phyloP scores from a whole-genome alignment of 768 basidiomycete genomes.

The Rhodotorula diobovata region DNA sequence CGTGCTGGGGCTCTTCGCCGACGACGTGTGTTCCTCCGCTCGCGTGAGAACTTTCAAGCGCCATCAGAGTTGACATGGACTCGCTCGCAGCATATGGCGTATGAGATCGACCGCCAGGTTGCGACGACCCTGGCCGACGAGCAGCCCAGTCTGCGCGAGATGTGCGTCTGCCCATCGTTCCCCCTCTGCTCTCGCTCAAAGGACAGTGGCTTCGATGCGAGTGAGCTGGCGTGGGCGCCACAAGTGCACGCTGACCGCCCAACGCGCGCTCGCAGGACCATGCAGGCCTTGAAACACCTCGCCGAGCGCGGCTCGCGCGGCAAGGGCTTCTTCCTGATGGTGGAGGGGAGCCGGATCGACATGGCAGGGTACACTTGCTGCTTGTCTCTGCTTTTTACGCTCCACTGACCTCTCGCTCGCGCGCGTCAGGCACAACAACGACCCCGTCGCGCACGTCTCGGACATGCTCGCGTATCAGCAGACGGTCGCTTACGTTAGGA shows the following conservation, averaged over 20 bases:
- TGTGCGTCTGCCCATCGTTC: constrained; percentile 16
- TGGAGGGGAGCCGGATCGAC: constrained; percentile 43
- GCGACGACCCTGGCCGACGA: constrained; percentile 12
- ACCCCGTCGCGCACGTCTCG: constrained; percentile 32
- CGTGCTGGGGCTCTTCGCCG: constrained; percentile 41
- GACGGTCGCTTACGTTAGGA: constrained; percentile 39
- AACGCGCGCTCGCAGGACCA: constrained; percentile 17
- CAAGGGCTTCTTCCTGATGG: constrained; percentile 44
- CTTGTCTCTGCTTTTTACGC: neutral
- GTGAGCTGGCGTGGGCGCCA: too few relatives aligned
- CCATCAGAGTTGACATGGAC: neutral
- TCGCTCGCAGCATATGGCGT: constrained; percentile 39
- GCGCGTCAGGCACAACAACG: constrained; percentile 21
- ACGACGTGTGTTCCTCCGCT: constrained; percentile 17
- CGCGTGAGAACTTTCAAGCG: too few relatives aligned
- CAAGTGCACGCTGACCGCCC: too few relatives aligned
- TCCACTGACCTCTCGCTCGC: neutral
- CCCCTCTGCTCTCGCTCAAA: neutral
- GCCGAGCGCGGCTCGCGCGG: neutral
- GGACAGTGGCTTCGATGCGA: too few relatives aligned
- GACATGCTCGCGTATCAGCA: constrained; percentile 43
- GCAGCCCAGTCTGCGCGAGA: constrained; percentile 42
- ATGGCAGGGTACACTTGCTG: constrained; percentile 39
- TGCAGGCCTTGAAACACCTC: constrained; percentile 40
- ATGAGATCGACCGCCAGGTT: constrained; percentile 42